These are phyloP conservation scores for Secale cereale DNA, from an alignment of 176 grass and related monocot genomes.

Conservation along the genomic window DNA sequence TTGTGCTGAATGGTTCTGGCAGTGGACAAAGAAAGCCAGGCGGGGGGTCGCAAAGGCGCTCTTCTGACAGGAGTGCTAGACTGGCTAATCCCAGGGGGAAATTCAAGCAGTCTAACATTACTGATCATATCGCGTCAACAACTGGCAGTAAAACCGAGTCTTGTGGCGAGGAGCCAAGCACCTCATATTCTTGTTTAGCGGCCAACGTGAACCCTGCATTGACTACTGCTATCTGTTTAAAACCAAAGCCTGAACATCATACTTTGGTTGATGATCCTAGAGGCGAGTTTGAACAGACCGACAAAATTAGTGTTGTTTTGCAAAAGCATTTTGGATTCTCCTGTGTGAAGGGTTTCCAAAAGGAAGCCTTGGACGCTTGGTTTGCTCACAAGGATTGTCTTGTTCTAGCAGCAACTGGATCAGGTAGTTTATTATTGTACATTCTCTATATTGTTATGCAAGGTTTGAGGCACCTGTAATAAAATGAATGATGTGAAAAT, in stretches of 20 bases:
- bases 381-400: too few relatives aligned
- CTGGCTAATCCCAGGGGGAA: constrained; percentile 20
- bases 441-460: too few relatives aligned
- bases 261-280: too few relatives aligned
- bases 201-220: not conserved
- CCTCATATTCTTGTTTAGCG: constrained; percentile 33
- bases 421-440: too few relatives aligned
- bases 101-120: constrained; percentile 67
- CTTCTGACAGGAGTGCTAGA: not conserved
- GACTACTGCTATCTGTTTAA: not conserved
- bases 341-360: too few relatives aligned
- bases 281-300: too few relatives aligned
- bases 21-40: not conserved
- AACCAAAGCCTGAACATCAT: not conserved
- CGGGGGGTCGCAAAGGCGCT: not conserved
- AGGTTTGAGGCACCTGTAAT: too few relatives aligned
- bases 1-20: constrained; percentile 43
- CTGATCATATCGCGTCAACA: constrained; percentile 36
- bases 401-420: too few relatives aligned
- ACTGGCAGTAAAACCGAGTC: not conserved
- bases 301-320: too few relatives aligned
- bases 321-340: too few relatives aligned
- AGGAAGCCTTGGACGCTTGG: too few relatives aligned
- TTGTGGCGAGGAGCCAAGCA: not conserved
- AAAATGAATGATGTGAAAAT: too few relatives aligned